Evolutionary conservation across 768 basidiomycete species (phyloP).

Genomic region (Calocera cornea): DNA sequence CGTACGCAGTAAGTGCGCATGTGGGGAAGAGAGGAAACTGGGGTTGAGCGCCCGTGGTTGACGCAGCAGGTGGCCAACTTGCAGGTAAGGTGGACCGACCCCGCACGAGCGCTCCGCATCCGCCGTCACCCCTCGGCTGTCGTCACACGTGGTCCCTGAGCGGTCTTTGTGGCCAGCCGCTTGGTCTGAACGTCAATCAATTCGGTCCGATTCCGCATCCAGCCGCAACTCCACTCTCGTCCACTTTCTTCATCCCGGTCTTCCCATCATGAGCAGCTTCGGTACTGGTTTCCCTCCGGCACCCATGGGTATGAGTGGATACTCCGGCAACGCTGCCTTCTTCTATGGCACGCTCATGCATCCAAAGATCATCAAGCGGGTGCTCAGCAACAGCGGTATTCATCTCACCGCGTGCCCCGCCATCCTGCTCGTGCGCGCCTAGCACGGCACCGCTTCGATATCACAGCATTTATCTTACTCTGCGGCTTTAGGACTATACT

Average conservation of each 20-base stretch:
- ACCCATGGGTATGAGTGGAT: neutral
- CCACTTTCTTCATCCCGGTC: neutral
- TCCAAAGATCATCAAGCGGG: slow-evolving; percentile 63
- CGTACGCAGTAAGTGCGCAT: too few relatives aligned
- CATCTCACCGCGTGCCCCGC: slow-evolving; percentile 60
- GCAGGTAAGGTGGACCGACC: too few relatives aligned
- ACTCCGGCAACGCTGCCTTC: slow-evolving; percentile 35
- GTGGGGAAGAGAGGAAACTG: too few relatives aligned
- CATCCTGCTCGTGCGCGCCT: slow-evolving; percentile 45
- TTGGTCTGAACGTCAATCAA: slow-evolving; percentile 2
- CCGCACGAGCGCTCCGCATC: neutral
- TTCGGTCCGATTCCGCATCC: neutral
- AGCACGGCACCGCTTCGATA: slow-evolving; percentile 4
- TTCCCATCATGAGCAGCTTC: neutral
- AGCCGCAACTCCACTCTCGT: neutral
- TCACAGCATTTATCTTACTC: neutral
- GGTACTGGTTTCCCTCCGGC: neutral
- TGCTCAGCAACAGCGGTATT: slow-evolving; percentile 54
- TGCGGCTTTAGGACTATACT: slow-evolving; percentile 49
- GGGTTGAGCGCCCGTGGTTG: too few relatives aligned
- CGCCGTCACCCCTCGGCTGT: neutral
- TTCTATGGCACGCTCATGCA: slow-evolving; percentile 89
- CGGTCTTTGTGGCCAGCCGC: neutral
- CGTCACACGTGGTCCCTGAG: neutral
- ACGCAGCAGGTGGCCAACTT: too few relatives aligned